Conservation (phyloP, 129 eudicot species). For the carrot (Daucus carota) region DNA sequence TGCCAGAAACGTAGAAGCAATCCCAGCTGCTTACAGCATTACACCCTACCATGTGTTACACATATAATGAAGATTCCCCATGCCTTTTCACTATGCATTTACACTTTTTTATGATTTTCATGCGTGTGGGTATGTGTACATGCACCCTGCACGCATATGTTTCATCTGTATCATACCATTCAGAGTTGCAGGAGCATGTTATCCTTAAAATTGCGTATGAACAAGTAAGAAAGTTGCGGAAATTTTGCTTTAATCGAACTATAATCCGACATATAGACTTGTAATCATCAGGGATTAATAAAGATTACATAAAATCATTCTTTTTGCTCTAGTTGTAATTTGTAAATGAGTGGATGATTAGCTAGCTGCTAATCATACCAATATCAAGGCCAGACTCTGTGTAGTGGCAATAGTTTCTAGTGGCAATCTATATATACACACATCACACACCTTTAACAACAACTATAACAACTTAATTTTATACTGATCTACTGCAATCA, state of each 20-base stretch:
- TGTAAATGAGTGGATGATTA: neutral
- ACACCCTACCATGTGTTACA: constrained; percentile 7
- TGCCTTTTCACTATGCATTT: neutral
- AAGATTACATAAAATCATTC: neutral
- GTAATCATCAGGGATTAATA: neutral
- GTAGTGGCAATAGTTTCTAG: neutral
- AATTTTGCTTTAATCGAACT: neutral
- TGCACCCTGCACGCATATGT: neutral
- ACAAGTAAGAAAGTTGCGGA: neutral
- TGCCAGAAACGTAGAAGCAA: neutral
- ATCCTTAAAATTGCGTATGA: neutral
- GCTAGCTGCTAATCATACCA: neutral
- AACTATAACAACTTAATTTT: neutral
- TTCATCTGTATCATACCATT: neutral
- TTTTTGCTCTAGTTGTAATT: neutral
- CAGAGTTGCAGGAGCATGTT: neutral
- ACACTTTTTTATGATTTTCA: neutral
- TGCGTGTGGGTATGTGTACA: neutral
- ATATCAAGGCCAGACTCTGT: neutral
- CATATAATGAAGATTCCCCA: neutral
- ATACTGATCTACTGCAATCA: constrained; percentile 60
- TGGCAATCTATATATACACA: neutral
- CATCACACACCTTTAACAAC: neutral
- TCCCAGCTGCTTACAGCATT: neutral
- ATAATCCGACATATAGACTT: neutral